phyloP scores from a whole-genome alignment of 345 rosid species.

The Boechera stricta region DNA sequence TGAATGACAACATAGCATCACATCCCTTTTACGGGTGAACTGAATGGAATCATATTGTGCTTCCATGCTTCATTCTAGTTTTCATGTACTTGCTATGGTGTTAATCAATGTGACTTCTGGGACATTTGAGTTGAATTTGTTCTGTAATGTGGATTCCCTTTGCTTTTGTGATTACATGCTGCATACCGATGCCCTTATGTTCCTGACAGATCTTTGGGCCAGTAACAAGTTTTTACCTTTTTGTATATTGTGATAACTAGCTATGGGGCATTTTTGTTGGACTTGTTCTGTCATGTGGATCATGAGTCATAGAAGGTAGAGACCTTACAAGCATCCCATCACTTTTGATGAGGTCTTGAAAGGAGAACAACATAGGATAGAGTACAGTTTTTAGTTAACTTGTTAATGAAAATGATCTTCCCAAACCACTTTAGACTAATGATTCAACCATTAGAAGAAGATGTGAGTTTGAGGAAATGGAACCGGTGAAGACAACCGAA shows the following conservation, averaged over 20 bases:
- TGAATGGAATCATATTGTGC: not conserved
- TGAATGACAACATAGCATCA: not conserved
- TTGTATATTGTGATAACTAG: not conserved
- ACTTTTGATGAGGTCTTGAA: not conserved
- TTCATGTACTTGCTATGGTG: constrained; percentile 2
- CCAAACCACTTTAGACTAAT: not conserved
- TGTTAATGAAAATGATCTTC: too few relatives aligned
- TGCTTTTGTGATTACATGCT: not conserved
- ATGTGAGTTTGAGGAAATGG: not conserved
- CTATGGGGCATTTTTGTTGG: too few relatives aligned
- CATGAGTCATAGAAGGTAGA: too few relatives aligned
- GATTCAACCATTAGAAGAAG: not conserved
- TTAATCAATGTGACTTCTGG: not conserved
- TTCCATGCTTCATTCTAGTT: not conserved
- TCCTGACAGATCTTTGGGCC: not conserved
- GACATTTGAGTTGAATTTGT: not conserved
- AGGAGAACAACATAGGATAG: not conserved
- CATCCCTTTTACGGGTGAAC: not conserved
- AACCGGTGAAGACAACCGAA: too few relatives aligned
- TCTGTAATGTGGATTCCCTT: not conserved
- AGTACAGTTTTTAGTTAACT: not conserved
- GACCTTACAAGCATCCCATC: too few relatives aligned
- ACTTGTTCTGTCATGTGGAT: too few relatives aligned
- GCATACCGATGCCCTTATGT: not conserved
- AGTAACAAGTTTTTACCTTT: not conserved